Conservation (phyloP, 2,329 filamentous ascomycete genomes). For the Penicillium brevicompactum region DNA sequence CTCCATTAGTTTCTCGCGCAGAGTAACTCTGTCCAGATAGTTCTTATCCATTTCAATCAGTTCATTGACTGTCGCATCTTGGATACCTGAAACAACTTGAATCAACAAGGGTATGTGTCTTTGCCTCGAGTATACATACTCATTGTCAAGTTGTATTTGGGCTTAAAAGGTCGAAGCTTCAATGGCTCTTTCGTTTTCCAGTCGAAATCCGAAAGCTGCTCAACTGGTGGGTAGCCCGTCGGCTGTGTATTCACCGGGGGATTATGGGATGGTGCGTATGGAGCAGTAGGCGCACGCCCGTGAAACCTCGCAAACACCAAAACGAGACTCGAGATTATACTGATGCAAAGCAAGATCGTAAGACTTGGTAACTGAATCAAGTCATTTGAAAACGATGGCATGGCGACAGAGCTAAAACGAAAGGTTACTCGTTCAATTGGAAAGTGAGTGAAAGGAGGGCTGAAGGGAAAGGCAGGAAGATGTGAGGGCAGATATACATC, state of each 20-base stretch:
- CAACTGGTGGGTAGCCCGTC: background rate
- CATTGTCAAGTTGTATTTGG: conserved; percentile 2
- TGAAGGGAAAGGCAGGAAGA: no score
- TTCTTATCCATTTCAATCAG: background rate
- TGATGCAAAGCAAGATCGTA: background rate
- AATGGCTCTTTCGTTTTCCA: background rate
- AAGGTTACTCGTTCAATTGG: no score
- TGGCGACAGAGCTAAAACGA: background rate
- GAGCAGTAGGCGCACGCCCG: background rate
- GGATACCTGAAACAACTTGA: background rate
- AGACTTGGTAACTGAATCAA: background rate
- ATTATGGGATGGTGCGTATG: background rate
- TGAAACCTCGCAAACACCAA: background rate
- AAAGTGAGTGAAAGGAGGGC: background rate
- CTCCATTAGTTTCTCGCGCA: background rate
- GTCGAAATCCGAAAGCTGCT: background rate
- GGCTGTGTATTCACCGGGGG: background rate
- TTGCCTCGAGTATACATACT: background rate
- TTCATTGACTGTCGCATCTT: background rate
- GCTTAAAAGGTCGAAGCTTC: background rate
- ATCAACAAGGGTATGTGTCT: background rate
- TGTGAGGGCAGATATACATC: no score
- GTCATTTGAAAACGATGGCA: background rate
- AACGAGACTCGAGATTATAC: background rate
- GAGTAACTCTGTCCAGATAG: background rate